Conservation (phyloP, 768 basidiomycete genomes). For the Mrakia frigida region DNA sequence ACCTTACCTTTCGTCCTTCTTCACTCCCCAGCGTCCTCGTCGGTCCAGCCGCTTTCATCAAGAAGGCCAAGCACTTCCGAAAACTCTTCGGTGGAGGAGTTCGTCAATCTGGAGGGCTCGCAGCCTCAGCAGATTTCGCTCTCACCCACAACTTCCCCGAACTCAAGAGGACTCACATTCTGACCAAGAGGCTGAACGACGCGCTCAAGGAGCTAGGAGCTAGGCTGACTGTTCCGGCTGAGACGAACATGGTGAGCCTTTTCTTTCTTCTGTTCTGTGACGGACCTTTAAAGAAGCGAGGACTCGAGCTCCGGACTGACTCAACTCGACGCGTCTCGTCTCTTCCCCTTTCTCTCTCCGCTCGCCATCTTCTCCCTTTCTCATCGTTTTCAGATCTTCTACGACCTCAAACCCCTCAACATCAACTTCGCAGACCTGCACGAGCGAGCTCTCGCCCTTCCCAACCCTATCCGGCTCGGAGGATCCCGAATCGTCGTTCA, state of each 20-base stretch:
- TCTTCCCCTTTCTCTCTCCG: not conserved
- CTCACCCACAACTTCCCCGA: conserved; percentile 75
- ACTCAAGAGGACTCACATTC: conserved; percentile 65
- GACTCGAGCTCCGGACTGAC: too few relatives aligned
- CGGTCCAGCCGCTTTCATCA: conserved; percentile 73
- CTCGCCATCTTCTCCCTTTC: not conserved
- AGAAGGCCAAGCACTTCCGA: conserved; percentile 54
- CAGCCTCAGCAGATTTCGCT: conserved; percentile 80
- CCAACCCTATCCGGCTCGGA: conserved; percentile 63
- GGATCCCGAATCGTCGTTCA: conserved; percentile 81
- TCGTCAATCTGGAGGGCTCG: conserved; percentile 77
- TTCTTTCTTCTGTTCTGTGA: not conserved
- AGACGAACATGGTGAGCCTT: conserved; percentile 67
- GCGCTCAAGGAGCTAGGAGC: conserved; percentile 70
- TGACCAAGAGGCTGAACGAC: conserved; percentile 62
- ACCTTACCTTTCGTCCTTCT: conserved; percentile 42
- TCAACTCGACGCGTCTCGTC: not conserved
- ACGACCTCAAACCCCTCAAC: conserved; percentile 68
- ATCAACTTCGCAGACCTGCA: conserved; percentile 64
- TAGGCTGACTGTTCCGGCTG: conserved; percentile 64
- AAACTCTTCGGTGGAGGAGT: conserved; percentile 95
- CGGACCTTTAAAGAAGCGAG: not conserved
- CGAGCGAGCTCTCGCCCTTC: conserved; percentile 59
- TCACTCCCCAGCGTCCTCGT: conserved; percentile 79
- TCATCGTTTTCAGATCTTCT: conserved; percentile 53